phyloP scores from a whole-genome alignment of 345 rosid genomes.

The Sonneratia caseolaris region DNA sequence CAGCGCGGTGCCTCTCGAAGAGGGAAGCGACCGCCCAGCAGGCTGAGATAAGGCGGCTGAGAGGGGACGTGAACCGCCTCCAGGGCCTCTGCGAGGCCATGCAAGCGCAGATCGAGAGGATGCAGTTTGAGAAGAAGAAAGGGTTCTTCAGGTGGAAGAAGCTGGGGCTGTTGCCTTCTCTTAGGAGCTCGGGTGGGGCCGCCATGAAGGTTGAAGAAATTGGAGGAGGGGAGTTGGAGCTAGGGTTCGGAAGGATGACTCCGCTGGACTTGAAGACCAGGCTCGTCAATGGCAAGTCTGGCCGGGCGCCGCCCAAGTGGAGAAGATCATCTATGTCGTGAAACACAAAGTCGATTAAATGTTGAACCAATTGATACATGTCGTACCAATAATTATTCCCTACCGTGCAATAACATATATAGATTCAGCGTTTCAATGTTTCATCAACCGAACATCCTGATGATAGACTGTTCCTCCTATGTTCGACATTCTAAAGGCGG shows the following conservation, averaged over 20 bases:
- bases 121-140: conserved; percentile 51
- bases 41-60: conserved; percentile 49
- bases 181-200: conserved; percentile 25
- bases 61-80: conserved; percentile 57
- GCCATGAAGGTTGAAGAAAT: conserved; percentile 21
- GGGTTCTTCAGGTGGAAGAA: conserved; percentile 75
- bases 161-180: conserved; percentile 40
- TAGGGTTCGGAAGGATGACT: conserved; percentile 34
- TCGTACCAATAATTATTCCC: no score
- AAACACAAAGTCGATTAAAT: not conserved
- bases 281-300: conserved; percentile 32
- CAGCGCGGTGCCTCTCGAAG: conserved; percentile 53
- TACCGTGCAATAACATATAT: no score
- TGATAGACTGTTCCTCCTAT: no score
- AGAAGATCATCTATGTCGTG: conserved; percentile 62
- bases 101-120: conserved; percentile 57
- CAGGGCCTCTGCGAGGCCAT: conserved; percentile 42
- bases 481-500: no score
- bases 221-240: conserved; percentile 19
- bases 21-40: conserved; percentile 53
- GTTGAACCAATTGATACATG: no score
- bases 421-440: no score
- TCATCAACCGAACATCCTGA: no score
- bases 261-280: conserved; percentile 50
- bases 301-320: conserved; percentile 40